phyloP scores from a whole-genome alignment of 371 early-diverging fungal genomes.

The Funneliformis caledonium region DNA sequence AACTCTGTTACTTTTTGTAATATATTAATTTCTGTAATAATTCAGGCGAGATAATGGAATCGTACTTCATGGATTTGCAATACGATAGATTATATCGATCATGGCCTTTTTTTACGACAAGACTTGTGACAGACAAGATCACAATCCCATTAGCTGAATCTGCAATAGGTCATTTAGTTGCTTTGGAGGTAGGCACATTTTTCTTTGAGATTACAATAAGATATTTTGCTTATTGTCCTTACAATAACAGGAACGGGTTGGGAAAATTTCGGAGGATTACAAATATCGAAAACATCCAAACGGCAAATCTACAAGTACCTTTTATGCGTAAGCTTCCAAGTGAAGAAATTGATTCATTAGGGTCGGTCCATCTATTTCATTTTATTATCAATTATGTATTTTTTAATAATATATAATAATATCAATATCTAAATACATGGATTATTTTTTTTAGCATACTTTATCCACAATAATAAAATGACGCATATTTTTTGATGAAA shows the following conservation, averaged over 20 bases:
- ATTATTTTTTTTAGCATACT: too few relatives aligned
- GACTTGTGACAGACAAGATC: neutral
- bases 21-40: neutral
- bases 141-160: neutral
- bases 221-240: conserved; percentile 36
- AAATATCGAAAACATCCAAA: conserved; percentile 37
- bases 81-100: too few relatives aligned
- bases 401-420: too few relatives aligned
- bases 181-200: neutral
- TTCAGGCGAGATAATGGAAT: too few relatives aligned
- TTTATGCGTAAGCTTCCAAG: conserved; percentile 41
- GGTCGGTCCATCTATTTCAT: too few relatives aligned
- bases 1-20: neutral
- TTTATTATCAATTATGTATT: too few relatives aligned
- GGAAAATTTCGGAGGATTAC: conserved; percentile 37
- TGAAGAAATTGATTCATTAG: conserved; percentile 33
- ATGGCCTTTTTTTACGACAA: too few relatives aligned
- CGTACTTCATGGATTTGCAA: too few relatives aligned
- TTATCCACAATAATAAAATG: too few relatives aligned
- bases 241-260: conserved; percentile 39
- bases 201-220: conserved; percentile 22
- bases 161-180: neutral
- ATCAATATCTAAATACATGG: too few relatives aligned
- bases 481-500: too few relatives aligned
- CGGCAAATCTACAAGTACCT: conserved; percentile 37